Conservation (phyloP, 345 rosid species). For the Luvunga scandens region DNA sequence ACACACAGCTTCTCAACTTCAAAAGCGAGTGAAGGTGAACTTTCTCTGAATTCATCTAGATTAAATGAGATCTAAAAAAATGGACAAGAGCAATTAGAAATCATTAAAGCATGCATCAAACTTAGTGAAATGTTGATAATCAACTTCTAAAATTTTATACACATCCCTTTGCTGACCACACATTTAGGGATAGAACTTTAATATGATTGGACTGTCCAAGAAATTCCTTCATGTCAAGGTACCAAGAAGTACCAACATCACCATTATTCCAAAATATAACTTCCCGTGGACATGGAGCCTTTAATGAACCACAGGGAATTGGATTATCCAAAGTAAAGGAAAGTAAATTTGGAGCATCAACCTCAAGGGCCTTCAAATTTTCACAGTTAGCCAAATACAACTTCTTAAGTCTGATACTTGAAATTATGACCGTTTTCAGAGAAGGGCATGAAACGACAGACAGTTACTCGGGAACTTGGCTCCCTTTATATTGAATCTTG, state of each 20-base stretch:
- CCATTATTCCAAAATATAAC: background rate
- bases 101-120: background rate
- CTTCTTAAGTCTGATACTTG: background rate
- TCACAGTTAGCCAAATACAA: background rate
- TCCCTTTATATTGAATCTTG: too few relatives aligned
- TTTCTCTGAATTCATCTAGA: background rate
- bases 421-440: background rate
- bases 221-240: background rate
- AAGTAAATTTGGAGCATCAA: background rate
- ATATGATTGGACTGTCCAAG: background rate
- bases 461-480: background rate
- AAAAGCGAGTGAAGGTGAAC: background rate
- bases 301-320: background rate
- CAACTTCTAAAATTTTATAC: background rate
- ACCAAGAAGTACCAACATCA: background rate
- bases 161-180: background rate
- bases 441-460: accelerated
- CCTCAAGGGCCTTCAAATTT: background rate
- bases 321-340: background rate
- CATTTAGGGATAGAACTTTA: background rate
- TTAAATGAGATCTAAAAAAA: background rate
- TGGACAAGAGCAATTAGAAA: background rate
- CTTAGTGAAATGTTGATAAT: background rate
- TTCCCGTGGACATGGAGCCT: background rate
- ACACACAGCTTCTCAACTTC: background rate